Base-by-base conservation (phyloP, 805 yeast species). In the Kazachstania taianensis region DNA sequence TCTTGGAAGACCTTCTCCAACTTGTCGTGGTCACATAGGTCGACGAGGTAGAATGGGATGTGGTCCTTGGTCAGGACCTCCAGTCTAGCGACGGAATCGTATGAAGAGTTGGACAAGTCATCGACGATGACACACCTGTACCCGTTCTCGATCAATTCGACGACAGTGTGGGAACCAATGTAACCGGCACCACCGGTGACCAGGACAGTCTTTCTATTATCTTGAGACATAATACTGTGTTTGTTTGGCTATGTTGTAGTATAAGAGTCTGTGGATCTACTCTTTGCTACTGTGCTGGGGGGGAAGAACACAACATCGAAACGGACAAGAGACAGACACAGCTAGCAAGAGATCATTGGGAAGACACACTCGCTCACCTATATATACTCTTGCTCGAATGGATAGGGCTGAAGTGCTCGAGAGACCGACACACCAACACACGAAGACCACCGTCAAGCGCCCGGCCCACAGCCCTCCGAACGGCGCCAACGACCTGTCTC, bases 131-230 rank as follows among this genome's bases (percentile, higher is more conserved):
- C 76, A 22, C 81, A 84, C 20, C 77, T 69, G 49, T 75, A 70
- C 18, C 83, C 84, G 35, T 71, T 66, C 41, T 70, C 67, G 33
- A 77, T 53, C 36, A 78, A 66, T 47, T 74, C 81, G 32, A 75
- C 73, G 13, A 71, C 82, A 1, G 89, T 78, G 53, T 82, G 92
- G 7, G 89, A 78, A 18, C 92, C 94, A 50, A 83, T 81, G 59
- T 82, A 82, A 15, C 94, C 92, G 19, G 89, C 83, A 32, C 94
- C 94, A 30, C 94, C 94, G 16, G 92, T 81, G 20, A 82, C 87
- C 36, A 81, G 63, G 30, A 78, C 73, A 26, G 39, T 31, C 53
- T 64, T 65, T 35, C 35, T 29, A 14, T 40, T 33, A 18, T n/a
- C n/a, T n/a, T n/a, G n/a, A n/a, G n/a, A n/a, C n/a, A n/a, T n/a